Conservation (phyloP, 805 yeast genomes). For the Kuraishia hungarica region DNA sequence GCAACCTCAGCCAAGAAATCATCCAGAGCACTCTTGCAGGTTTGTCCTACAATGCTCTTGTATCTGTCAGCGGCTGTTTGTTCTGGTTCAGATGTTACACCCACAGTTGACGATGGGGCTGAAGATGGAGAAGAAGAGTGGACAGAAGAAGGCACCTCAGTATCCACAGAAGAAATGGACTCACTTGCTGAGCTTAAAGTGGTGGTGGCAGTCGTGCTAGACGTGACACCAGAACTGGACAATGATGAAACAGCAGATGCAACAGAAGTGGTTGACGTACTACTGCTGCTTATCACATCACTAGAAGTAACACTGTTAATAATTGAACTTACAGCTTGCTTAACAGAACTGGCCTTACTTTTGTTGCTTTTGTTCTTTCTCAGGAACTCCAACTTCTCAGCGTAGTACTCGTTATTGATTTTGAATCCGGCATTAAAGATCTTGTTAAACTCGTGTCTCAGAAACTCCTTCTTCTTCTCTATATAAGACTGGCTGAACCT, state of each 20-base stretch:
- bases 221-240: not conserved
- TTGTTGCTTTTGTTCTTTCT: not conserved
- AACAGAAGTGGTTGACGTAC: not conserved
- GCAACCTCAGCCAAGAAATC: slow-evolving; percentile 29
- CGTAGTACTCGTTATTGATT: slow-evolving; percentile 5
- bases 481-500: slow-evolving; percentile 7
- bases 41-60: slow-evolving; percentile 22
- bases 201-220: no score
- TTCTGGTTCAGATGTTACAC: not conserved
- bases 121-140: not conserved
- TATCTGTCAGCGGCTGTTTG: slow-evolving; percentile 11
- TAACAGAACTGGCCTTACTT: slow-evolving; percentile 1
- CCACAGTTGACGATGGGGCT: not conserved
- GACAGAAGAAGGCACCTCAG: no score
- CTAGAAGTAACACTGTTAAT: slow-evolving; percentile 1
- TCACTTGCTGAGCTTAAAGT: not conserved
- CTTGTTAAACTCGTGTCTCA: slow-evolving; percentile 21
- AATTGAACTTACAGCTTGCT: not conserved
- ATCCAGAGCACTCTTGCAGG: slow-evolving; percentile 27
- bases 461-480: slow-evolving; percentile 22
- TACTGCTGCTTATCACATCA: not conserved
- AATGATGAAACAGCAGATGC: not conserved
- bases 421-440: slow-evolving; percentile 19
- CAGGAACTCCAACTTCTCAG: not conserved
- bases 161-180: not conserved